Base-by-base conservation (phyloP, 495 filamentous ascomycete species). In the Trypethelium eluteriae region DNA sequence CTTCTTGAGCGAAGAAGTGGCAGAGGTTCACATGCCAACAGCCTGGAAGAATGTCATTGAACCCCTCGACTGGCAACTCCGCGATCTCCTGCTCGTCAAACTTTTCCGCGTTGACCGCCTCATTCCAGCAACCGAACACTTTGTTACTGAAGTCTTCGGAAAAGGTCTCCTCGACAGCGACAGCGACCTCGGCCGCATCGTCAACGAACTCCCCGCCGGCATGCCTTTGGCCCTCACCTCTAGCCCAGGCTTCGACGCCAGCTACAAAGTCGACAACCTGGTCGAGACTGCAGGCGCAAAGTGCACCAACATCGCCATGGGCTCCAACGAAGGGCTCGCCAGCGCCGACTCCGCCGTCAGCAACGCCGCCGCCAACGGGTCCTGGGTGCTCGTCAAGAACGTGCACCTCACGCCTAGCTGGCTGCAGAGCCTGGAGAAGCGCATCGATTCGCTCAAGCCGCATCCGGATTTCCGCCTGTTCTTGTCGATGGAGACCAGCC, bases 321-420 rank as follows among this genome's bases (percentile, higher is more conserved):
- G 94, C 70, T 98, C 94, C 18, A 94, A 91, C 70, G 94, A 99
- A 79, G 90, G 92, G 73, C 80, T 93, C 14, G 86, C 92, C 68
- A 93, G 86, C 65, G 94, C 94, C 39, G 95, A 98, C 79, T 95
- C 96, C 76, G 94, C 94, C 34, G 91, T 99, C 73, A 88, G 84
- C 81, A 93, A 91, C 74, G 94, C 94, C 16, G 93, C 95, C 6
- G 89, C 93, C 63, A 89, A 88, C 2, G 94, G 94, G 66, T 92
- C 87, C 39, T 99, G 94, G 94, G 95, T 99, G 25, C 82, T 98
- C 4, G 85, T 99, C 81, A 99, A 99, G 85, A 99, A 99, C 81
- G 94, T 99, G 39, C 94, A 99, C 76, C 84, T 99, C 66, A 92
- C 93, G 38, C 92, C 93, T 2, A 88, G 88, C 39, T 99, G 95